Evolutionary conservation across 2,329 filamentous ascomycete species (phyloP), one percentile per base, ranked within the genome.

Genomic region (Didymella sp.): DNA sequence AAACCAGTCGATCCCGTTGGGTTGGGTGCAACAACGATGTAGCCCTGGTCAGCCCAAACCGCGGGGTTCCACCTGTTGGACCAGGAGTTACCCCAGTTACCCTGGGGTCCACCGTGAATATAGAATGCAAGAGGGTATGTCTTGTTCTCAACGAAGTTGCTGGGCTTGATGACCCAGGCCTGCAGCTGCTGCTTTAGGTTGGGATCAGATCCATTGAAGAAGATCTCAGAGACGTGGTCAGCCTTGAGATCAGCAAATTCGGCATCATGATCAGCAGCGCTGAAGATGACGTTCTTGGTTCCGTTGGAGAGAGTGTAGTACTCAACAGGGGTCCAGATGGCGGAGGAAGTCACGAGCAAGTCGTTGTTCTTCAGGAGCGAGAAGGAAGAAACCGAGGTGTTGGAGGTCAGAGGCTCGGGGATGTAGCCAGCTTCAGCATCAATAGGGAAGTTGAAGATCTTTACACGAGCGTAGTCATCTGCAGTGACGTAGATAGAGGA

Each of bases 1-100:
- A 92, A 96, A 1, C 91, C 89, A n/a, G 90, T 92, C 64, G 87
- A 90, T 15, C 92, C 92, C 0, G 91, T 95, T 28, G 91, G 90
- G 74, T 96, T 96, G 13, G 91, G 90, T 35, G 87, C 84, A 35
- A 96, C 88, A 11, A 89, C 90, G 7, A 96, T 84, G 71, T 95
- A 96, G 40, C 92, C 92, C 76, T 94, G 90, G 73, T 96, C 91
- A 6, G 92, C 91, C 74, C 91, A 96, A 15, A 92, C 83, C 59
- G 90, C 90, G 3, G 89, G 87, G 73, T 96, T 96, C 92, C 92
- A 96, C 24, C 91, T 82, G 4, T 88, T 92, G 71, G 85, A 89
- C 90, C 91, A 96, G 37, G 82, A 80, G 68, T 95, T 89, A 17
- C 73, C 79, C 86, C 89, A 92, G 0, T 89, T 84, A 22, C 87